Evolutionary conservation across 202 grass and related monocot genomes (phyloP), one percentile per base, ranked within the genome.

Genomic region (Zizania palustris): DNA sequence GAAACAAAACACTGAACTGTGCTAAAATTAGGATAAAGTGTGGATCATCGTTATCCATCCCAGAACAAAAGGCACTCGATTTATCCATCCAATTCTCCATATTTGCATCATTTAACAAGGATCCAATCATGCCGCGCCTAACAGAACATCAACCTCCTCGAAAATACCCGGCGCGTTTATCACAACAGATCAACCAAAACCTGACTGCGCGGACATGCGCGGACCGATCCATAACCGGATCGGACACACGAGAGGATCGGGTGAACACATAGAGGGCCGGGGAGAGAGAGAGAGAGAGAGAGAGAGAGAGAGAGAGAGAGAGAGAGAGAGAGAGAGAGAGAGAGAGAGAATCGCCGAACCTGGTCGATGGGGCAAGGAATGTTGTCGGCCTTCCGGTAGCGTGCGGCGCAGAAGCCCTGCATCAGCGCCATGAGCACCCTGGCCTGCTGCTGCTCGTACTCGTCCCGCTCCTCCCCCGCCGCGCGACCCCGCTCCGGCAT

Each of bases 331-430:
- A 41, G 19, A 40, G 15, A 3, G 14, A 6, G 13, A 35, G 56
- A 22, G 59, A 61, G 28, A 28, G 33, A 3, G 45, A 39, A 6
- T 42, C 14, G 12, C 5, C 20, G 56, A 55, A 97, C 93, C 88
- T 87, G 78, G 28, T 77, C 76, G 69, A 97, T 80, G 36, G 69
- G 65, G 62, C 84, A 97, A 11, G 86, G 84, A 57, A 80, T 63
- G 63, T 88, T 93, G 54, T 97, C 94, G 35, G 88, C 86, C 75
- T 85, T 93, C 67, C 75, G 72, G 44, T 90, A 89, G 71, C 82
- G 86, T n/a, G 82, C 82, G 4, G 91, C 73, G 56, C 55, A 88
- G 46, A 92, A 50, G 64, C 86, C 82, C 86, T 90, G 88, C 67
- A 93, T 73, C 19, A 86, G 75, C 13, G 76, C 82, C 65, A 74